Conservation (phyloP, 768 basidiomycete genomes). For the Lactarius tabidus region DNA sequence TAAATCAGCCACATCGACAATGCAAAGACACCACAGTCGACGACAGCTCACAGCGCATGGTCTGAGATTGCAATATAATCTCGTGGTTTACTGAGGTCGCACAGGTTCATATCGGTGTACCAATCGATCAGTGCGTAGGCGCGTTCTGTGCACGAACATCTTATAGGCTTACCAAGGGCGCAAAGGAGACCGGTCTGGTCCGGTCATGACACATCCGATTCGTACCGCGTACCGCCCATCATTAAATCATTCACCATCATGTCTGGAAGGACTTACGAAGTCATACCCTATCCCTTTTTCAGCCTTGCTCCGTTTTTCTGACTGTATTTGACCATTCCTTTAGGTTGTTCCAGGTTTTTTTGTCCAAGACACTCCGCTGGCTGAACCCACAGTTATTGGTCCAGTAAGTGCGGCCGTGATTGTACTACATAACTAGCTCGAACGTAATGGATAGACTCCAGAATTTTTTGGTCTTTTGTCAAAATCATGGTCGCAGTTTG, state of each 20-base stretch:
- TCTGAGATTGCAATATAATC: slow-evolving; percentile 75
- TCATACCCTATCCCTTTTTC: background rate
- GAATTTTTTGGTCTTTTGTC: slow-evolving; percentile 19
- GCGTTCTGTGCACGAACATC: background rate
- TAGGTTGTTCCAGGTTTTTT: slow-evolving; percentile 22
- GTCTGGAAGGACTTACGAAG: slow-evolving; percentile 13
- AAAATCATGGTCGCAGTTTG: slow-evolving; percentile 12
- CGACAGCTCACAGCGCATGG: slow-evolving; percentile 57
- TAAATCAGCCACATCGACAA: background rate
- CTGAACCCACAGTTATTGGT: slow-evolving; percentile 2
- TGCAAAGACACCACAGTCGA: slow-evolving; percentile 17
- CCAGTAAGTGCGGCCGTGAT: slow-evolving; percentile 11
- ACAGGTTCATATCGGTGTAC: slow-evolving; percentile 18
- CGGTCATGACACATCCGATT: background rate
- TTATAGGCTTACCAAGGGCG: background rate
- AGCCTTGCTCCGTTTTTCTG: background rate
- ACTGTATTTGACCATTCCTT: background rate
- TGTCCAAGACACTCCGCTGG: slow-evolving; percentile 5
- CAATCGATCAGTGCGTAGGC: background rate
- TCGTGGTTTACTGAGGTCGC: slow-evolving; percentile 39
- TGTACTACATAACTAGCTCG: background rate
- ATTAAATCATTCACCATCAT: background rate
- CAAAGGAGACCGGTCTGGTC: background rate
- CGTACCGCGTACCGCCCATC: background rate
- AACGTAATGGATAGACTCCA: slow-evolving; percentile 7